Evolutionary conservation across 2,329 filamentous ascomycete species (phyloP).

Genomic region (Penicillium crustosum): DNA sequence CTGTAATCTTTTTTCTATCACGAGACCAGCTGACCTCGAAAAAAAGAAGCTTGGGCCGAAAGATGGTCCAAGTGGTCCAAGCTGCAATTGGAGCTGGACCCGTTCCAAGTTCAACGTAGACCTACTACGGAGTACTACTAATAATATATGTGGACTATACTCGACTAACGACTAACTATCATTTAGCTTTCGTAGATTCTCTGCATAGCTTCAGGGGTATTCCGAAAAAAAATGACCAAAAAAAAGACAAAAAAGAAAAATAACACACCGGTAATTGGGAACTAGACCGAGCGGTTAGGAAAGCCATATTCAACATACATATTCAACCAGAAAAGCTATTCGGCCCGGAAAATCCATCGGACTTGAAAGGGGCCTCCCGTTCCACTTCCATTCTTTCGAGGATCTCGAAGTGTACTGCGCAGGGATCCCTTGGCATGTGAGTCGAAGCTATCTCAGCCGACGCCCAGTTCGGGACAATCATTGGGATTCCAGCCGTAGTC

Average conservation of each 20-base stretch:
- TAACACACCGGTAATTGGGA: constrained; percentile 5
- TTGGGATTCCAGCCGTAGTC: constrained; percentile 22
- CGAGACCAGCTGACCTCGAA: constrained; percentile 27
- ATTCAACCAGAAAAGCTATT: not conserved
- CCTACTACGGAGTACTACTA: not conserved
- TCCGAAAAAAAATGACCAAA: too few relatives aligned
- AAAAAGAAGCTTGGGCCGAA: constrained; percentile 24
- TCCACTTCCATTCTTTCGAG: constrained; percentile 5
- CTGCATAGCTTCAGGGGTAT: not conserved
- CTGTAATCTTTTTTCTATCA: constrained; percentile 12
- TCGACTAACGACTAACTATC: not conserved
- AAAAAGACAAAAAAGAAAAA: not conserved
- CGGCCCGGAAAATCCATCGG: constrained; percentile 4
- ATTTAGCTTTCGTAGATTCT: not conserved
- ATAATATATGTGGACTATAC: not conserved
- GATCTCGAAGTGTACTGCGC: not conserved
- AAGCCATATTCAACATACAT: not conserved
- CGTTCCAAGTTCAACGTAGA: not conserved
- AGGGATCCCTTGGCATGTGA: constrained; percentile 26
- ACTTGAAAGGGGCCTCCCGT: constrained; percentile 10
- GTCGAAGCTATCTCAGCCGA: constrained; percentile 23
- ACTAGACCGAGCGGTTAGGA: not conserved
- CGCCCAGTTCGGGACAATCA: constrained; percentile 19
- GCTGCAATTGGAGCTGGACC: constrained; percentile 12
- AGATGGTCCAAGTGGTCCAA: constrained; percentile 11